Conservation (phyloP, 129 eudicot genomes). For the Silybum marianum region DNA sequence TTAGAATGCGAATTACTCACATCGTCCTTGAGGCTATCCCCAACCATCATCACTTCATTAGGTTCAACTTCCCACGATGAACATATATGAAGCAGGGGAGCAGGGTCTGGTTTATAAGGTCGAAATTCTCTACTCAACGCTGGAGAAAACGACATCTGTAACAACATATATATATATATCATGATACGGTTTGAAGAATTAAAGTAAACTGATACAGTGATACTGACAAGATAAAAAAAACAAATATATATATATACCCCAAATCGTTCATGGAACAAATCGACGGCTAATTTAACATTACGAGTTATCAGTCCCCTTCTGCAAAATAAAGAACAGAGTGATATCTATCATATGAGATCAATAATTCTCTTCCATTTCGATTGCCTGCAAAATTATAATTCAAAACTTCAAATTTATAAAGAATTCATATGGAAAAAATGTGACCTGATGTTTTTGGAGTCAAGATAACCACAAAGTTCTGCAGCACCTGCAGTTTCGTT, state of each 20-base stretch:
- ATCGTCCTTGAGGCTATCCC: slow-evolving; percentile 98
- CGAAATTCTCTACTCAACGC: slow-evolving; percentile 95
- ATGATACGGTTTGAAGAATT: not conserved
- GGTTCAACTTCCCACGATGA: slow-evolving; percentile 81
- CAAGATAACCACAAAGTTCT: slow-evolving; percentile 75
- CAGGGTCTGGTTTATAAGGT: slow-evolving; percentile 97
- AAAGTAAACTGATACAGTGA: not conserved
- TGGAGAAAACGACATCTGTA: slow-evolving; percentile 84
- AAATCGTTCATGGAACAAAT: slow-evolving; percentile 80
- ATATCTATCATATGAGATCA: slow-evolving; percentile 11
- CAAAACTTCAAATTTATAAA: slow-evolving; percentile 2
- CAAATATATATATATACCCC: slow-evolving; percentile 75
- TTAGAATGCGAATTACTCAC: slow-evolving; percentile 49
- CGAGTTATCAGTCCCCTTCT: slow-evolving; percentile 97
- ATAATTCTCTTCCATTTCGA: not conserved
- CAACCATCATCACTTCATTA: slow-evolving; percentile 92
- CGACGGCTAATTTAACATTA: slow-evolving; percentile 86
- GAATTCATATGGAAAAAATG: not conserved
- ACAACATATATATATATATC: slow-evolving; percentile 15
- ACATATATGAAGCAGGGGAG: slow-evolving; percentile 89
- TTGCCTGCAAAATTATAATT: not conserved
- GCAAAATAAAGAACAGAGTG: slow-evolving; percentile 29
- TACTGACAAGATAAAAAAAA: not conserved
- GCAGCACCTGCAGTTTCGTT: slow-evolving; percentile 72
- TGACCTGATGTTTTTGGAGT: slow-evolving; percentile 73